Percentiles rank a stretch among this genome's conserved stretches.
Conservation (phyloP, 345 rosid species). For the Alliaria petiolata region DNA sequence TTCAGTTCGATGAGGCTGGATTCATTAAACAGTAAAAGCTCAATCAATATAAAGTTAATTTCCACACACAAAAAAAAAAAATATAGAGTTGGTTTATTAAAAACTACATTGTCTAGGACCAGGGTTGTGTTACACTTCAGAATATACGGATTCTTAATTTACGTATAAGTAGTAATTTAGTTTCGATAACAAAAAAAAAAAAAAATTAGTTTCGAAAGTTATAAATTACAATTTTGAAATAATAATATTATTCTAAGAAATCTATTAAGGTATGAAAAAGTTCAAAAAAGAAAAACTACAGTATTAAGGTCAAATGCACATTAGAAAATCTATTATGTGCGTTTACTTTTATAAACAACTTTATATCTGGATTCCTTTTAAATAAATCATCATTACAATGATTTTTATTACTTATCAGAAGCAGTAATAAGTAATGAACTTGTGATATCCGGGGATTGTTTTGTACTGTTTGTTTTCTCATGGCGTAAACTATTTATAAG, state of each 20-base stretch:
- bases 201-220: too few species aligned
- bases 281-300: too few species aligned
- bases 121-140: not conserved
- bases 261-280: too few species aligned
- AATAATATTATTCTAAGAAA: not conserved
- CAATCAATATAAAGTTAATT: too few species aligned
- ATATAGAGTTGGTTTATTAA: constrained; percentile 7
- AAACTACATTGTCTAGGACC: not conserved
- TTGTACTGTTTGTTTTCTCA: not conserved
- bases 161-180: too few species aligned
- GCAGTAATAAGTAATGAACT: not conserved
- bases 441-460: not conserved
- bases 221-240: not conserved
- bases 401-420: too few species aligned
- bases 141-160: not conserved
- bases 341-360: not conserved
- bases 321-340: not conserved
- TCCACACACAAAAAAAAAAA: too few species aligned
- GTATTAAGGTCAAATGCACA: not conserved
- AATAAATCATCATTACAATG: too few species aligned
- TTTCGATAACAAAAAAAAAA: too few species aligned
- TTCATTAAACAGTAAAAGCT: not conserved
- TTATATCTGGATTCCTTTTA: not conserved
- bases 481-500: not conserved
- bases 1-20: constrained; percentile 4